Evolutionary conservation across 2,329 filamentous ascomycete species (phyloP), one percentile per base, ranked within the genome.

Genomic region (Drechmeria coniospora): DNA sequence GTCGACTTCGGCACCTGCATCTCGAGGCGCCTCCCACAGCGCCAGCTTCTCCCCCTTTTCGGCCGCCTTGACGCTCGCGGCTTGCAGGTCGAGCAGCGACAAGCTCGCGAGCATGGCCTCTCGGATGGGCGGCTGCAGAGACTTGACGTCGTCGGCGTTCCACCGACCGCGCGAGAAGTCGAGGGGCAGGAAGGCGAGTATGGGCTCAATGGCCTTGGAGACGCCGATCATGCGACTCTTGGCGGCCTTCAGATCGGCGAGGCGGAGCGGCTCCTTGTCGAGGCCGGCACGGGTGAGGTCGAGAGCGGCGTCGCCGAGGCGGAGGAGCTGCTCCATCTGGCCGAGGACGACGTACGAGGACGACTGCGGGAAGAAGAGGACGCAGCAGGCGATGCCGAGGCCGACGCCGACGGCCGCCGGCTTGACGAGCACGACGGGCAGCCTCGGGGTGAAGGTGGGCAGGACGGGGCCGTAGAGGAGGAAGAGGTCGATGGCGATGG

Each of bases 281-380:
- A 52, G 34, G 2, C 42, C 34, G 4, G 30, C 39, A 0, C 35
- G 35, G 0, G 53, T 57, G 3, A 41, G 33, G 3, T 48, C 44
- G 5, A 61, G 28, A 0, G 54, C 47, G 1, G 31, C 32, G 1
- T 54, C 39, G 0, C 57, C 33, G 36, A 50, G 38, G 10, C 39
- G 38, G 3, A 51, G 27, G 3, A 56, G 33, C 8, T 44, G 43
- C 23, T 47, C 42, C 23, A 54, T 41, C 9, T 47, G 33, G 7
- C 40, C 37, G 0, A 66, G 40, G 1, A 61, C 53, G 2, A 52
- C 44, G 15, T 56, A 53, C 0, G 61, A 63, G 0, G 63, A 61
- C 0, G 63, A 66, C 22, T 55, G 53, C 0, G 63, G 63, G 29
- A 66, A 65, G 24, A 66, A 46, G 4, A 66, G 31, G 1, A 66